Percentiles rank a stretch among this genome's conserved stretches.
phyloP scores from a whole-genome alignment of 164 flowering plant genomes.

The Santalum album region DNA sequence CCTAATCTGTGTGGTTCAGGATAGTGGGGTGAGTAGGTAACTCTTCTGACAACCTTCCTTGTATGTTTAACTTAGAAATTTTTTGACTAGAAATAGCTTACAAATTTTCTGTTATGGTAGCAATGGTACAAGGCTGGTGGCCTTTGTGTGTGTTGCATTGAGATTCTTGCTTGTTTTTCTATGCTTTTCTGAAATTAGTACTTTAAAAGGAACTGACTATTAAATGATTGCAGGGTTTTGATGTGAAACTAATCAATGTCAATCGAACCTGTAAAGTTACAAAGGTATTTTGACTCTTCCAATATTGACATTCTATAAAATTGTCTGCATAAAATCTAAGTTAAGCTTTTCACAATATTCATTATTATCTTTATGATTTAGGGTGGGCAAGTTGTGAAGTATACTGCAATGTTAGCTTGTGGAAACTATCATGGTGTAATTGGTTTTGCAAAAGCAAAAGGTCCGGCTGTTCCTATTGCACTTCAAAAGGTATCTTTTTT shows the following conservation, averaged over 20 bases:
- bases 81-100: too few relatives aligned
- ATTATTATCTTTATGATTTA: conserved; percentile 14
- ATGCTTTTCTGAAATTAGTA: background rate
- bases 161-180: background rate
- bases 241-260: conserved; percentile 62
- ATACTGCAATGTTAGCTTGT: conserved; percentile 73
- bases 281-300: conserved; percentile 40
- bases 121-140: too few relatives aligned
- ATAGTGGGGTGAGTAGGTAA: too few relatives aligned
- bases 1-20: too few relatives aligned
- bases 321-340: background rate
- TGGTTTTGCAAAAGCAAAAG: conserved; percentile 92
- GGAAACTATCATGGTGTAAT: conserved; percentile 88
- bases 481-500: conserved; percentile 68
- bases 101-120: too few relatives aligned
- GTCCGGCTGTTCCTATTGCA: conserved; percentile 67
- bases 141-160: too few relatives aligned
- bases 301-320: too few relatives aligned
- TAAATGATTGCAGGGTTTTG: conserved; percentile 78
- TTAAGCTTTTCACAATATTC: background rate
- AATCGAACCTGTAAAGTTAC: conserved; percentile 89
- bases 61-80: too few relatives aligned
- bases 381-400: conserved; percentile 82
- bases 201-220: too few relatives aligned
- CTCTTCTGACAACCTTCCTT: too few relatives aligned